Evolutionary conservation across 345 rosid species (phyloP).

Genomic region (Eucalyptus regnans): DNA sequence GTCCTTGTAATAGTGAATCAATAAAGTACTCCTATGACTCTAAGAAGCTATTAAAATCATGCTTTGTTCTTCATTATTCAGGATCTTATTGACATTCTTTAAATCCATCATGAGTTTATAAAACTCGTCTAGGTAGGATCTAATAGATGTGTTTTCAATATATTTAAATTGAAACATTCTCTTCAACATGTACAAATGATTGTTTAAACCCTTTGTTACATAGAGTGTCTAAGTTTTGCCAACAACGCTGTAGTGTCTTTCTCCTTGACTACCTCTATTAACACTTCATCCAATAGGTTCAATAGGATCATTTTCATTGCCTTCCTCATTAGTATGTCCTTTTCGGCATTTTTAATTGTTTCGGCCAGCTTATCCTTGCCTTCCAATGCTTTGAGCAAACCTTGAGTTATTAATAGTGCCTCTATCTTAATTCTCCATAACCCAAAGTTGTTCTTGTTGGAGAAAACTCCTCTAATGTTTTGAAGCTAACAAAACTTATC

Average conservation of each 20-base stretch:
- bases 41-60: too few relatives aligned
- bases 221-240: neutral
- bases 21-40: too few relatives aligned
- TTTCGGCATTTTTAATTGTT: neutral
- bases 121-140: neutral
- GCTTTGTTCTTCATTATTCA: too few relatives aligned
- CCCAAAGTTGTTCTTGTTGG: neutral
- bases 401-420: neutral
- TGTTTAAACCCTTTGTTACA: neutral
- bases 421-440: neutral
- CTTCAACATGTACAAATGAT: too few relatives aligned
- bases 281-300: neutral
- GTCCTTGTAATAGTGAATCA: neutral
- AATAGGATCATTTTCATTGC: neutral
- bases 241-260: rapidly evolving
- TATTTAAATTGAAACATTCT: too few relatives aligned
- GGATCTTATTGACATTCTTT: too few relatives aligned
- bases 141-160: too few relatives aligned
- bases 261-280: neutral
- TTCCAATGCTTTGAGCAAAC: neutral
- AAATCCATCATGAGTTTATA: neutral
- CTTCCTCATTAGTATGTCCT: neutral
- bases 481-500: too few relatives aligned
- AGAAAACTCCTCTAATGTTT: too few relatives aligned
- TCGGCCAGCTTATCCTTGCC: neutral